These are phyloP conservation scores for Giardia duodenalis DNA, from an alignment of 208 protist genomes.

Conservation along the genomic window DNA sequence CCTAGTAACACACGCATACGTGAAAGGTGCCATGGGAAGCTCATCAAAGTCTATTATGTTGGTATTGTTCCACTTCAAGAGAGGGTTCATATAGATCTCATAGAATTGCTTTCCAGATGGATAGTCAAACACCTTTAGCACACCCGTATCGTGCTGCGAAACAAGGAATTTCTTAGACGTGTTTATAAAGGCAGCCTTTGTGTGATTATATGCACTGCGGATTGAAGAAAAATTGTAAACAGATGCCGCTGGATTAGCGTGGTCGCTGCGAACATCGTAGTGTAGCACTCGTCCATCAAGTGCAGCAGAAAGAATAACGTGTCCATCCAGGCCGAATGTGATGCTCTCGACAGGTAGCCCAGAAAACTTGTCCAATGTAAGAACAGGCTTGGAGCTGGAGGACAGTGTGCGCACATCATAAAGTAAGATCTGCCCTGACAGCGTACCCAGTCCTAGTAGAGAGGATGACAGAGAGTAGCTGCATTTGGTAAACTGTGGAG, in stretches of 20 bases:
- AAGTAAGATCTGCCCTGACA: not conserved
- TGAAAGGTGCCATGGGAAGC: not conserved
- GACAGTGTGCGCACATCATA: not conserved
- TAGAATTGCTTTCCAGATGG: not conserved
- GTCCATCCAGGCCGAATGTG: not conserved
- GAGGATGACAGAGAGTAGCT: not conserved
- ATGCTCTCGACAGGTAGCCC: not conserved
- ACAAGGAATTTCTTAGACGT: not conserved
- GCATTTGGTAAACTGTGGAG: not conserved
- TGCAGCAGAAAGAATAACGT: not conserved
- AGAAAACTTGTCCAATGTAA: not conserved
- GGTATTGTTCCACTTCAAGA: not conserved
- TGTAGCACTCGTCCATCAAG: not conserved
- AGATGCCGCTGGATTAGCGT: not conserved
- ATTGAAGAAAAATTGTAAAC: not conserved
- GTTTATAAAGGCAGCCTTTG: not conserved
- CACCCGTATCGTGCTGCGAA: not conserved
- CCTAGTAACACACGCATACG: not conserved
- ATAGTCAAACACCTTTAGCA: not conserved
- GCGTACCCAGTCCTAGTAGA: not conserved
- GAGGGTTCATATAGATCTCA: not conserved
- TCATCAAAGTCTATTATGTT: not conserved
- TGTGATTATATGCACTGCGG: not conserved
- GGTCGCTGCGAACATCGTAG: not conserved
- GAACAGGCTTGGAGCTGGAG: not conserved